Evolutionary conservation across 768 basidiomycete species (phyloP).

Genomic region (Lactarius deliciosus): DNA sequence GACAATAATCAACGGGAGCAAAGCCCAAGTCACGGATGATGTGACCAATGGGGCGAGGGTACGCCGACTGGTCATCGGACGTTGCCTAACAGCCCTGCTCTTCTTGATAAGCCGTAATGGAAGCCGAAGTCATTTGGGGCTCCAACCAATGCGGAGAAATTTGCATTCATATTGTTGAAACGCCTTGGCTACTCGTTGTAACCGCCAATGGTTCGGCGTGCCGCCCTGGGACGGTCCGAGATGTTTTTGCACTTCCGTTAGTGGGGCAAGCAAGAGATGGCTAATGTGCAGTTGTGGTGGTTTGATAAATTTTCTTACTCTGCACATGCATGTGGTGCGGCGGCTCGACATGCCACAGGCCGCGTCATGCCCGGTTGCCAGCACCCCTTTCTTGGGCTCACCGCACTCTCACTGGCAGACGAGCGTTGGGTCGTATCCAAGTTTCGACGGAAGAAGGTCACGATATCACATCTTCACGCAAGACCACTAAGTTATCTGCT

Average conservation of each 20-base stretch:
- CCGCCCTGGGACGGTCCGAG: neutral
- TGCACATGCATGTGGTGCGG: neutral
- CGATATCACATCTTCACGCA: neutral
- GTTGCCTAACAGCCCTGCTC: neutral
- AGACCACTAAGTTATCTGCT: neutral
- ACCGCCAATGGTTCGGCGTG: neutral
- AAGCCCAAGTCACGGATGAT: neutral
- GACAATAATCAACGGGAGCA: neutral
- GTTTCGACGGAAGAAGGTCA: neutral
- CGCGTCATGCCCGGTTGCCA: neutral
- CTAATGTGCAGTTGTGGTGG: neutral
- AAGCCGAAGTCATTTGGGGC: neutral
- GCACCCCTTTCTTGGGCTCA: neutral
- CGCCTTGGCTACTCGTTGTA: slow-evolving; percentile 1
- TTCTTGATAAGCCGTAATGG: neutral
- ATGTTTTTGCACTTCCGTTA: neutral
- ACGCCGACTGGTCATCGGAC: neutral
- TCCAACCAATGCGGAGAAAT: neutral
- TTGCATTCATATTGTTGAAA: neutral
- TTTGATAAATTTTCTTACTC: neutral
- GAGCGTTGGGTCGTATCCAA: neutral
- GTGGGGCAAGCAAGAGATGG: neutral
- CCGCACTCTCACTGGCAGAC: neutral
- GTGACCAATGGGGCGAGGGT: neutral
- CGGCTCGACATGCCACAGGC: neutral